phyloP scores from a whole-genome alignment of 2,329 filamentous ascomycete species.

The Cyanodermella asteris region DNA sequence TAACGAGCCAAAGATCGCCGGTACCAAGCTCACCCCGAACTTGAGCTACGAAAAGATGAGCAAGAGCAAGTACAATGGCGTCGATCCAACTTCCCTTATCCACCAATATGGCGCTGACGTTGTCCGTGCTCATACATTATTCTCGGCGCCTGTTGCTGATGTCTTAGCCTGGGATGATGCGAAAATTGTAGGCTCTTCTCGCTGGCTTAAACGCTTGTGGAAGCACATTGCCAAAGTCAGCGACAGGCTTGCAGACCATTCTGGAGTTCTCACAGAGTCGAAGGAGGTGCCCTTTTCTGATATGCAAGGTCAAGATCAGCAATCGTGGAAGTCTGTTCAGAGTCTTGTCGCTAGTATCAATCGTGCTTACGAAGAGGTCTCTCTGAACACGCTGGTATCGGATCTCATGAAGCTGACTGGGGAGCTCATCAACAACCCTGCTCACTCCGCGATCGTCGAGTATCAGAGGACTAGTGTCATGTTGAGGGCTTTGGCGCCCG shows the following conservation, averaged over 20 bases:
- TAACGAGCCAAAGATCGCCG: constrained; percentile 35
- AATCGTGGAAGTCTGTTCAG: constrained; percentile 45
- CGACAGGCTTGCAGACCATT: constrained; percentile 6
- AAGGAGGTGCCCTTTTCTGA: too few species aligned
- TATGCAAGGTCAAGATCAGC: constrained; percentile 16
- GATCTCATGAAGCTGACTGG: constrained; percentile 71
- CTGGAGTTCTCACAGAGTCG: constrained; percentile 13
- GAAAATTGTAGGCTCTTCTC: constrained; percentile 59
- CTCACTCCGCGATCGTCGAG: constrained; percentile 23
- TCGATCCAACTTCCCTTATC: constrained; percentile 57
- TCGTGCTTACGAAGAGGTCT: constrained; percentile 45
- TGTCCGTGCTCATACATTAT: constrained; percentile 68
- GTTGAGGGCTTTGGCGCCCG: constrained; percentile 52
- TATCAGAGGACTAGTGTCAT: constrained; percentile 32
- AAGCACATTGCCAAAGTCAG: constrained; percentile 26
- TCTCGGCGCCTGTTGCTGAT: constrained; percentile 67
- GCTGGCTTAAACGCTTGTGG: constrained; percentile 53
- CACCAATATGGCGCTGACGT: constrained; percentile 60
- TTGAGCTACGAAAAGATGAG: constrained; percentile 80
- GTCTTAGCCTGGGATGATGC: constrained; percentile 72
- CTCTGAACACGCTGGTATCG: constrained; percentile 65
- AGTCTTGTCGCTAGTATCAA: constrained; percentile 45
- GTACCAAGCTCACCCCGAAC: constrained; percentile 34
- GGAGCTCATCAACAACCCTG: constrained; percentile 27
- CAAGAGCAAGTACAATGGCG: constrained; percentile 82